Base-by-base conservation (phyloP, 352 stramenopile species). In the Blastocystis sp. region DNA sequence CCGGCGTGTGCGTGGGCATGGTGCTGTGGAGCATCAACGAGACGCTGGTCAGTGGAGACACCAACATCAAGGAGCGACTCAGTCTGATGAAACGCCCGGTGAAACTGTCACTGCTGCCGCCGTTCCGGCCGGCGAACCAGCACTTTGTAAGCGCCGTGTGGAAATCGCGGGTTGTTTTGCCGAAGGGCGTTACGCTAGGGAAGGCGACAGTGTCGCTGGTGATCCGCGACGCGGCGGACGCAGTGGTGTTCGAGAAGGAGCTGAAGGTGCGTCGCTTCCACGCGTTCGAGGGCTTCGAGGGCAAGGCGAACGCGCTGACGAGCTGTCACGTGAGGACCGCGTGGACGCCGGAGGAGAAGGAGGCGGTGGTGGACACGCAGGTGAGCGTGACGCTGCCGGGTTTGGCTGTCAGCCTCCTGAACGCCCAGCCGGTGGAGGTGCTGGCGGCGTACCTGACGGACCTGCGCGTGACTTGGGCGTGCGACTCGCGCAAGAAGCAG, bases 121-220 rank as follows among this genome's bases (percentile, higher is more conserved):
- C 69, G n/a, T 24, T 84, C 9, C 54, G 54, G 42, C 48, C 48
- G 38, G n/a, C 24, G 14, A 3, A 54, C 1, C 4, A 48, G 19
- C 28, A 28, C 9, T 34, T 34, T 7, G 57, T 17, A 2, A 52
- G 17, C n/a, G 52, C 43, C 19, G 21, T 54, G 1, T 84, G 43
- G n/a, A 61, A 71, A 0, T 34, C 79, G 52, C 78, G 76, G 52
- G 7, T 88, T 17, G 11, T 76, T 21, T 88, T 88, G 61, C 78
- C 78, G 2, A 14, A 17, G 43, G 78, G 78, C 6, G 24, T n/a
- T 11, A 88, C 78, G 34, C 43, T 88, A 17, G 62, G 54, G 7
- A 21, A 68, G 57, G 3, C 57, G 28, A 59, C 34, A 1, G 69
- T 84, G 52, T 28, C 34, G n/a, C 9, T 84, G 19, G 21, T 10